Conservation (phyloP, 208 protist species). For the Jaenimonas drosophilae region DNA sequence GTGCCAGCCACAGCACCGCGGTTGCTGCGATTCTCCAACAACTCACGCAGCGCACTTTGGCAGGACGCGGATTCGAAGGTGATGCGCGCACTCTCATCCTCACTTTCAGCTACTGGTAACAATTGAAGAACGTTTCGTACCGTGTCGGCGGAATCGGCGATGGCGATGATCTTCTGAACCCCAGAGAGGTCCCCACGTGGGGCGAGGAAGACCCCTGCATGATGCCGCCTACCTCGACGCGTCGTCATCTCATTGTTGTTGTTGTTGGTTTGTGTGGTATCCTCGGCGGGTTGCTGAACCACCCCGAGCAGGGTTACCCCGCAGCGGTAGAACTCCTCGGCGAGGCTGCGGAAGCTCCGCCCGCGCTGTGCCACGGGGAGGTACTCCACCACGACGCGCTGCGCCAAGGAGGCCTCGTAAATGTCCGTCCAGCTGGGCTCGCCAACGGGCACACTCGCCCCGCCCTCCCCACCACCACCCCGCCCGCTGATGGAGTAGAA, state of each 20-base stretch:
- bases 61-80: no score
- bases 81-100: no score
- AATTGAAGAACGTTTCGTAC: conserved; percentile 6
- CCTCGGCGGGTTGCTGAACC: conserved; percentile 2
- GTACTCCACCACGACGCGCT: conserved; percentile 18
- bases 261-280: neutral
- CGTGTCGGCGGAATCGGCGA: conserved; percentile 12
- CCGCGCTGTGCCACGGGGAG: conserved; percentile 9
- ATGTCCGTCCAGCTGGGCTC: conserved; percentile 22
- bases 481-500: conserved; percentile 3
- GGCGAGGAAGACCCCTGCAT: conserved; percentile 10
- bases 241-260: conserved; percentile 1
- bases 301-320: conserved; percentile 24
- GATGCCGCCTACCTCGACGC: neutral
- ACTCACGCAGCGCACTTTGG: no score
- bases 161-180: conserved; percentile 21
- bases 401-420: conserved; percentile 28
- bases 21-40: no score
- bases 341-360: conserved; percentile 20
- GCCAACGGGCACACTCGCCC: conserved; percentile 4
- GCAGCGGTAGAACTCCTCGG: conserved; percentile 11
- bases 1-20: no score
- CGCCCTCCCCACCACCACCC: neutral
- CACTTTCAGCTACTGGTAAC: no score
- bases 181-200: conserved; percentile 11